Percentiles rank a stretch among this genome's conserved stretches.
Conservation (phyloP, 768 basidiomycete species). For the Kwoniella newhampshirensis region DNA sequence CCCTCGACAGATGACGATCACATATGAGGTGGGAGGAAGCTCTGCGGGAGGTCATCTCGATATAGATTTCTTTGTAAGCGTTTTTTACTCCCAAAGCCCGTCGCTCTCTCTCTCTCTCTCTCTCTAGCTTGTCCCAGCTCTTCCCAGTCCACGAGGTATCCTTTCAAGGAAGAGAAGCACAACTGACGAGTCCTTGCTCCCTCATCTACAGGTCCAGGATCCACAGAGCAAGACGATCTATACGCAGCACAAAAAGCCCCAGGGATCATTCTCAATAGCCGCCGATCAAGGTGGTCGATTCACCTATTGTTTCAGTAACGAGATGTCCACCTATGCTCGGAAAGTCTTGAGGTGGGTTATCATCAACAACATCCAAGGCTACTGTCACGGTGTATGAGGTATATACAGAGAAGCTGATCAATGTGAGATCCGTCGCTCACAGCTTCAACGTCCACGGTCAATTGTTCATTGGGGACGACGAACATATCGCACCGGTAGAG, state of each 20-base stretch:
- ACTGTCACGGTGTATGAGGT: too few species aligned
- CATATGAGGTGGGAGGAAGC: slow-evolving; percentile 89
- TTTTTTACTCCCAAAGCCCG: too few species aligned
- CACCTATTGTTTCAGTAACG: slow-evolving; percentile 97
- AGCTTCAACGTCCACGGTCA: slow-evolving; percentile 99
- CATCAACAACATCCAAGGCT: not conserved
- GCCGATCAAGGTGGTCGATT: slow-evolving; percentile 83
- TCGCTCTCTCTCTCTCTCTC: not conserved
- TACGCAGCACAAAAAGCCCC: slow-evolving; percentile 81
- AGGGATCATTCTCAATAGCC: slow-evolving; percentile 82
- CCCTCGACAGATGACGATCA: slow-evolving; percentile 84
- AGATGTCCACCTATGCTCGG: slow-evolving; percentile 94
- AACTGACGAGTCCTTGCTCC: not conserved
- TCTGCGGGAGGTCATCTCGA: slow-evolving; percentile 80
- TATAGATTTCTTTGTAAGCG: slow-evolving; percentile 91
- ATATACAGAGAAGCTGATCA: too few species aligned
- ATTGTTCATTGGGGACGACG: slow-evolving; percentile 88
- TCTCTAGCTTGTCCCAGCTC: not conserved
- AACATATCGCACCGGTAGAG: slow-evolving; percentile 85
- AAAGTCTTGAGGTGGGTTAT: slow-evolving; percentile 81
- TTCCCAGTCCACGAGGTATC: too few species aligned
- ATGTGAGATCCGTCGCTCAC: slow-evolving; percentile 1
- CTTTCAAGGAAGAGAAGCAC: too few species aligned
- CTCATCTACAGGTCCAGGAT: slow-evolving; percentile 66
- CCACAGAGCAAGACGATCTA: slow-evolving; percentile 67